Percentiles rank a stretch among this genome's conserved stretches.
These are phyloP conservation scores for Hippophae tibetana DNA, from an alignment of 306 rosid genomes.

Conservation along the genomic window DNA sequence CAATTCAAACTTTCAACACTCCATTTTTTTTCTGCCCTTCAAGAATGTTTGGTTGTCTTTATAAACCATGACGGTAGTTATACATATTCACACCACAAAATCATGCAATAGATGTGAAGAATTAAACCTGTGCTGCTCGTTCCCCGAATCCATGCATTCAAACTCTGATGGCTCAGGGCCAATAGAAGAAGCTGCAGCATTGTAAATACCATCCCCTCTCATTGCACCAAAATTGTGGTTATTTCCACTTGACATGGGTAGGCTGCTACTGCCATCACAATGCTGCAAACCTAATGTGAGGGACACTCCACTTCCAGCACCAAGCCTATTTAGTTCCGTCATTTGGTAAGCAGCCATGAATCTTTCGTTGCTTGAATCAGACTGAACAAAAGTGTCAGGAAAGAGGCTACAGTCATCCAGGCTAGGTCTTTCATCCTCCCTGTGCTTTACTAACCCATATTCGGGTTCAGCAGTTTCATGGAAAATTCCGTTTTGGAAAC, in stretches of 20 bases:
- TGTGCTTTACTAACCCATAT: constrained; percentile 29
- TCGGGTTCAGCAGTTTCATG: constrained; percentile 29
- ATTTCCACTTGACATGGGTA: constrained; percentile 33
- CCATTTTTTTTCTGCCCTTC: too few species aligned
- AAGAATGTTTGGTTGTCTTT: too few species aligned
- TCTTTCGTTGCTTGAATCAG: constrained; percentile 33
- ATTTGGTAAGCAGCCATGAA: constrained; percentile 48
- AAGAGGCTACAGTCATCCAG: constrained; percentile 35
- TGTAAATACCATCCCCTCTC: constrained; percentile 50
- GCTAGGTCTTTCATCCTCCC: constrained; percentile 37
- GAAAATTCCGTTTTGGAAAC: constrained; percentile 22
- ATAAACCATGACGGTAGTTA: too few species aligned
- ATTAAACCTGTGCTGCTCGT: constrained; percentile 47
- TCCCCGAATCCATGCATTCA: constrained; percentile 37
- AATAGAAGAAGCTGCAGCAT: constrained; percentile 35
- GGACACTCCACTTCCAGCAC: constrained; percentile 47
- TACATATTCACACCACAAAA: constrained; percentile 42
- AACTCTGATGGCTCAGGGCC: constrained; percentile 46
- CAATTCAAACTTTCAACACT: too few species aligned
- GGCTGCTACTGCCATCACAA: constrained; percentile 46
- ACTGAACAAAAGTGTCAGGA: constrained; percentile 32
- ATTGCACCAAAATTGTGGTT: constrained; percentile 42
- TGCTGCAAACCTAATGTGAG: constrained; percentile 77
- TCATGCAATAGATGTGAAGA: constrained; percentile 48
- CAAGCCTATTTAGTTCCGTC: constrained; percentile 49